Base-by-base conservation (phyloP, 139 green algal species). In the Mesotaenium endlicherianum region DNA sequence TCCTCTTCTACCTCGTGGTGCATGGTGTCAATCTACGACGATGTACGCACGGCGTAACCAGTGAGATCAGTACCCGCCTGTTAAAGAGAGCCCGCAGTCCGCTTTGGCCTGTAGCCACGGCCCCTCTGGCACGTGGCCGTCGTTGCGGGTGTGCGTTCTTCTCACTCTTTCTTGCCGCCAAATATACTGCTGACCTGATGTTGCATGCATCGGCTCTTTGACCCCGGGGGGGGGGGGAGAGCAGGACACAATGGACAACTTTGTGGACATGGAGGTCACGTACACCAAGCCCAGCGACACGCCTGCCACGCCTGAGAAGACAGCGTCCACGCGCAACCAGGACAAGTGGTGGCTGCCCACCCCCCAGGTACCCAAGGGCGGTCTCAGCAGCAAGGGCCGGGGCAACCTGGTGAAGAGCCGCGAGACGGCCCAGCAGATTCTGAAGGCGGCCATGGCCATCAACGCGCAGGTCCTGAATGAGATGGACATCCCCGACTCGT, bases 371-470 rank as follows among this genome's bases (percentile, higher is more conserved):
- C 70, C 70, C 39, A 40, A 57, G 70, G 40, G 70, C 39, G 75
- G 77, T 20, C n/a, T 84, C 58, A 30, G 16, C n/a, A 38, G 79
- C 31, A 31, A 0, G 77, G 26, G 30, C 30, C 11, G 36, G 30
- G 17, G 36, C n/a, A 20, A 84, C n/a, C 77, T 84, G 57, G 43
- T 38, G 43, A 40, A 84, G 26, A 30, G 30, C 26, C 49, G 34
- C 31, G 58, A 77, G 31, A 34, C 30, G 43, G 64, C 77, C 6
- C 31, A 30, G n/a, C 77, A 84, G 77, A 84, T 84, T 30, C 20
- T 75, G 0, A 84, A 84, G 64, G 69, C 74, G 4, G 80, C 80
- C 34, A 68, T 80, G 64, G 80, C 80, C 38, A 86, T 82, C 30
- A 86, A 86, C 39, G 44, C 80, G 39, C 67, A 79, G 49, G 68